Evolutionary conservation across 805 yeast species (phyloP).

Genomic region (Starmerella stigmatis): DNA sequence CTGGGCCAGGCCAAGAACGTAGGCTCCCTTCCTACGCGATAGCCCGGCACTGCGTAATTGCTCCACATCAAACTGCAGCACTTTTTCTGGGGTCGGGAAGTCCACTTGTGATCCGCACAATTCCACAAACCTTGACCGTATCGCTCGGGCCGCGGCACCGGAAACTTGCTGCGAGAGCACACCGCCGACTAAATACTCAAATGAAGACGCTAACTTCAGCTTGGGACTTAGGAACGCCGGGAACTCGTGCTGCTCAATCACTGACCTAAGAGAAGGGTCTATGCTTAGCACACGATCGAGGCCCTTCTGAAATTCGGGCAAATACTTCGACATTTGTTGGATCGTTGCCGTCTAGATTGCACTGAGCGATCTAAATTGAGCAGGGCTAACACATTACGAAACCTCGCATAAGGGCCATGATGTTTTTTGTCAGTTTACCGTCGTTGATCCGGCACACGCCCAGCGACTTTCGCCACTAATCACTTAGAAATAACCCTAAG

Average conservation of each 20-base stretch:
- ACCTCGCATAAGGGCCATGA: no score
- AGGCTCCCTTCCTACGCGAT: slow-evolving; percentile 55
- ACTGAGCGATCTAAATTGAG: no score
- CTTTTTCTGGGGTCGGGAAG: slow-evolving; percentile 45
- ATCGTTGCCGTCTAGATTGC: no score
- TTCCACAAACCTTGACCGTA: slow-evolving; percentile 39
- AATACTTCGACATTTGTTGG: slow-evolving; percentile 9
- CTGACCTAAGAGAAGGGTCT: slow-evolving; percentile 20
- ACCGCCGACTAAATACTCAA: slow-evolving; percentile 25
- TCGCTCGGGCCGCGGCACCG: slow-evolving; percentile 69
- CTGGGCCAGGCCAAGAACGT: slow-evolving; percentile 50
- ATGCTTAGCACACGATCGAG: slow-evolving; percentile 18
- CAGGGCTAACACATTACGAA: no score
- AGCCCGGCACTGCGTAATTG: slow-evolving; percentile 55
- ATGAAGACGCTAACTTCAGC: slow-evolving; percentile 16
- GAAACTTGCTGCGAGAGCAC: slow-evolving; percentile 32
- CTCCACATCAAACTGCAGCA: slow-evolving; percentile 37
- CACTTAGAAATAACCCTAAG: no score
- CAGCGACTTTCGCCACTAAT: no score
- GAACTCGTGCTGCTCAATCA: slow-evolving; percentile 17
- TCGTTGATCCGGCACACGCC: no score
- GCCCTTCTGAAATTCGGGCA: slow-evolving; percentile 15
- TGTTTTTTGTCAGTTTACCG: no score
- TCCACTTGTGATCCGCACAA: slow-evolving; percentile 24
- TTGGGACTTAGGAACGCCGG: slow-evolving; percentile 17